Base-by-base conservation (phyloP, 768 basidiomycete genomes). In the Lactarius pseudohatsudake region DNA sequence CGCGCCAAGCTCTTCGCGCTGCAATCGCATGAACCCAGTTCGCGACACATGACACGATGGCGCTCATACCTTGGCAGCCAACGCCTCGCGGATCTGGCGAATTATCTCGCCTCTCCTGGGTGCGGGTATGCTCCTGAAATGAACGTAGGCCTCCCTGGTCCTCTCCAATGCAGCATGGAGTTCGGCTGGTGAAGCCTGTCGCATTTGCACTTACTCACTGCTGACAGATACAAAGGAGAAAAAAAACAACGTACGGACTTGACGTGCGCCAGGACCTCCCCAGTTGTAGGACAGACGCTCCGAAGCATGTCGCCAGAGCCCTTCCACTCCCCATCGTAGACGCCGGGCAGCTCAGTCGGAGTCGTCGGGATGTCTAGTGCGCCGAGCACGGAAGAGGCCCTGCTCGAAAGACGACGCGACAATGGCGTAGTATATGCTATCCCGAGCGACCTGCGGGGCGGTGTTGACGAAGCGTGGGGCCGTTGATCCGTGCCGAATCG, bases 61-160 rank as follows among this genome's bases (percentile, higher is more conserved):
- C 5, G 54, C 9, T 32, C 55, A 10, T 56, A 90, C 92, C 84
- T 96, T 95, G 40, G 79, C 79, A 11, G 88, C 85, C 8, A 96
- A 80, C 11, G 89, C 92, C 74, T 91, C 88, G 64, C 96, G 81
- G 67, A 98, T 90, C 76, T 97, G 92, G 66, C 96, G 81, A 60
- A 98, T 75, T 36, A 98, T 82, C 72, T 97, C 94, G 18, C 96
- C 96, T 64, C 96, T 83, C 59, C 85, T 86, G 3, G 96, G 96
- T 15, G 92, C 92, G 57, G 96, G 94, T 40, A 95, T 80, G 67
- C 80, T 82, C 77, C 94, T 82, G 76, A 96, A 88, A 66, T 78
- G 71, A 9, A 78, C 76, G 74, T 88, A 89, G 6, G 95, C 96
- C 59, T 91, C 89, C 54, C 88, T 81, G 15, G 92, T 82, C 69